Percentiles rank a stretch among this genome's conserved stretches.
phyloP scores from a whole-genome alignment of 345 rosid species.

The Salix arbutifolia region DNA sequence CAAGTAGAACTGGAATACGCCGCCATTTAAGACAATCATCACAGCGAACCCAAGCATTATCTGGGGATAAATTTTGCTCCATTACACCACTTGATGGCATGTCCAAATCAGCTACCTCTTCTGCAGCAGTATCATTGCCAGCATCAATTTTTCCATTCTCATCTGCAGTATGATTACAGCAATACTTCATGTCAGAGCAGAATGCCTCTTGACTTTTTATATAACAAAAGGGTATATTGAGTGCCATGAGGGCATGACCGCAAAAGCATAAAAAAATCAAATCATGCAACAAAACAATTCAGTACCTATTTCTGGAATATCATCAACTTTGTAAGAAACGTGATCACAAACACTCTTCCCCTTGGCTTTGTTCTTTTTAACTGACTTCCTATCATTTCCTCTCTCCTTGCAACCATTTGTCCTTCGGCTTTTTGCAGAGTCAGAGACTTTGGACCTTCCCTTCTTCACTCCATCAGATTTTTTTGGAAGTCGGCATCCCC shows the following conservation, averaged over 20 bases:
- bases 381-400: constrained; percentile 32
- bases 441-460: constrained; percentile 44
- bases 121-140: constrained; percentile 23
- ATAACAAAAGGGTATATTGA: constrained; percentile 1
- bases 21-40: constrained; percentile 96
- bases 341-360: constrained; percentile 33
- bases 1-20: constrained; percentile 71
- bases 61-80: constrained; percentile 39
- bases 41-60: constrained; percentile 91
- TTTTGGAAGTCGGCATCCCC: constrained; percentile 23
- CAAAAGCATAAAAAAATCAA: not conserved
- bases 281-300: constrained; percentile 4
- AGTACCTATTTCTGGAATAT: constrained; percentile 49
- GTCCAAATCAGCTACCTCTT: constrained; percentile 37
- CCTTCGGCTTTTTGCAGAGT: constrained; percentile 38
- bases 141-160: constrained; percentile 27
- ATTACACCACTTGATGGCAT: constrained; percentile 25
- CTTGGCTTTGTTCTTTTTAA: constrained; percentile 31
- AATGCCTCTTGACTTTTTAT: not conserved
- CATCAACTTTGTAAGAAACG: constrained; percentile 24
- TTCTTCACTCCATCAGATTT: constrained; percentile 46
- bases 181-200: constrained; percentile 9
- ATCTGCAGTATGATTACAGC: constrained; percentile 26
- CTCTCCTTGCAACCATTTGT: constrained; percentile 32
- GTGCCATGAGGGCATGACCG: not conserved